These are phyloP conservation scores for Penicillium sp. DNA, from an alignment of 2,329 filamentous ascomycete genomes.

Conservation along the genomic window DNA sequence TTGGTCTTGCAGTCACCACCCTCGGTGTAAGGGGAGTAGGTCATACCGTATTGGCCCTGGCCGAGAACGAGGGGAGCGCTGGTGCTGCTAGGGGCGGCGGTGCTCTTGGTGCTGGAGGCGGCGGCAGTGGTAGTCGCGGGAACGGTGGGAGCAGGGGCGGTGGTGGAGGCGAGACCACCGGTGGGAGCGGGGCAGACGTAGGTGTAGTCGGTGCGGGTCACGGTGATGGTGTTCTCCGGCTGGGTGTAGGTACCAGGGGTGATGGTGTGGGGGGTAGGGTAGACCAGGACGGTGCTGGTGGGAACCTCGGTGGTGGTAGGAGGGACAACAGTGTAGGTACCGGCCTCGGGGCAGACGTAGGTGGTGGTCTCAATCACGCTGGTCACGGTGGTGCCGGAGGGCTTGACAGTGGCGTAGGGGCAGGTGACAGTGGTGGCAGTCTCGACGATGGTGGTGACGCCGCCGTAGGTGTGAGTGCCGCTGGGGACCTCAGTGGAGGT, in stretches of 20 bases:
- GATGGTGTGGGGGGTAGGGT: conserved; percentile 63
- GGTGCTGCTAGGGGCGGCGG: conserved; percentile 15
- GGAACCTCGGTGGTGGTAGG: conserved; percentile 57
- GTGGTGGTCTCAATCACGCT: conserved; percentile 66
- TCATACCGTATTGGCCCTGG: conserved; percentile 63
- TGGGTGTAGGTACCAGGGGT: conserved; percentile 70
- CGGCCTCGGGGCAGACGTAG: conserved; percentile 68
- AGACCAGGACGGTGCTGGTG: conserved; percentile 52
- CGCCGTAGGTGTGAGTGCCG: conserved; percentile 67
- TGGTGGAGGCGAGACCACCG: conserved; percentile 30
- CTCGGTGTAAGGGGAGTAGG: conserved; percentile 71
- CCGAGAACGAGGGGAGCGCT: conserved; percentile 32
- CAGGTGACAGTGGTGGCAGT: conserved; percentile 65
- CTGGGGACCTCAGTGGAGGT: conserved; percentile 59
- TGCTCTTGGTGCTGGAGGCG: conserved; percentile 11
- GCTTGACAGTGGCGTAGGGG: conserved; percentile 64
- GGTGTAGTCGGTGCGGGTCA: conserved; percentile 65
- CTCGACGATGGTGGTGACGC: conserved; percentile 67
- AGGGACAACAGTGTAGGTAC: conserved; percentile 72
- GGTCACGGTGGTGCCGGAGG: conserved; percentile 56
- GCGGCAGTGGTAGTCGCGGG: conserved; percentile 23
- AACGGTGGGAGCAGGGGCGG: conserved; percentile 26
- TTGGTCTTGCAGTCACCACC: conserved; percentile 60
- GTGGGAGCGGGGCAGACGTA: conserved; percentile 67
- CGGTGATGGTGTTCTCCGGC: conserved; percentile 62